Evolutionary conservation across 345 rosid genomes (phyloP).

Genomic region (Moricandia arvensis): DNA sequence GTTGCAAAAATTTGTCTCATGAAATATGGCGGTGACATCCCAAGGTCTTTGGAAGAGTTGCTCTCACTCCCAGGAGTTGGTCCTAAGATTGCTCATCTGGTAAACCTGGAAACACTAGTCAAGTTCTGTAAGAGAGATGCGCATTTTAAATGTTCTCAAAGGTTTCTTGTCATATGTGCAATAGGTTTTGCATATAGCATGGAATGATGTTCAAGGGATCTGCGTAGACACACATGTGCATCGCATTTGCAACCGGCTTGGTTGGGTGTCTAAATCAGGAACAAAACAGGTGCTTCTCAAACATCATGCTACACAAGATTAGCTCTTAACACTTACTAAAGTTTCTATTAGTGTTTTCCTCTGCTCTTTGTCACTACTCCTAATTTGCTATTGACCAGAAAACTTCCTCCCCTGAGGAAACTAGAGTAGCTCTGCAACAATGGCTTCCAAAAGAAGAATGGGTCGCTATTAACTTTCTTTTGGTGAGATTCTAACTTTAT

Average conservation of each 20-base stretch:
- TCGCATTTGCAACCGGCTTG: conserved; percentile 90
- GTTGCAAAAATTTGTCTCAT: conserved; percentile 77
- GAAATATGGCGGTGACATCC: conserved; percentile 83
- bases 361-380: conserved; percentile 1
- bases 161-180: conserved; percentile 19
- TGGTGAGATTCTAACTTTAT: conserved; percentile 46
- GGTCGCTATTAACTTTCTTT: conserved; percentile 85
- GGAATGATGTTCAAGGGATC: conserved; percentile 90
- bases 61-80: conserved; percentile 93
- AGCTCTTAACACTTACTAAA: not conserved
- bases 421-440: conserved; percentile 74
- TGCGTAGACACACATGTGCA: conserved; percentile 97
- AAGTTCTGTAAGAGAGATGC: not conserved
- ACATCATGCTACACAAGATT: not conserved
- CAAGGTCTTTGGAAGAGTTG: conserved; percentile 79
- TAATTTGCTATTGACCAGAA: conserved; percentile 33
- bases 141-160: not conserved
- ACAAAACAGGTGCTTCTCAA: conserved; percentile 55
- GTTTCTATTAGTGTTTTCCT: not conserved
- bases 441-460: conserved; percentile 98
- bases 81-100: conserved; percentile 73
- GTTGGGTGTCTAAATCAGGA: conserved; percentile 80
- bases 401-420: conserved; percentile 83
- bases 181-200: conserved; percentile 87
- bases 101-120: conserved; percentile 19